These are phyloP conservation scores for Venturia oleaginea DNA, from an alignment of 2,329 filamentous ascomycete species.

Conservation along the genomic window DNA sequence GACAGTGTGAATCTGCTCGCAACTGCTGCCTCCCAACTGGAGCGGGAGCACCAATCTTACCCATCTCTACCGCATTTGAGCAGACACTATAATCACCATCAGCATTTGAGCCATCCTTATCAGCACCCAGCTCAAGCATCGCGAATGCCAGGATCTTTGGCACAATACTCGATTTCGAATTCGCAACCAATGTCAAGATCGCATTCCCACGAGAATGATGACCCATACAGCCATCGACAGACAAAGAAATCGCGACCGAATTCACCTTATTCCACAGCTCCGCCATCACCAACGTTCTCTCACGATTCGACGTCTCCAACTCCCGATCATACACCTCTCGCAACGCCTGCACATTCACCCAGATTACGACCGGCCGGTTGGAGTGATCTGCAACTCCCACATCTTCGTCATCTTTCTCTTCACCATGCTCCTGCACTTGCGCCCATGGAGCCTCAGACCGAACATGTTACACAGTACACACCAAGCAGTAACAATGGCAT, in stretches of 20 bases:
- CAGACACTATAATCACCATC: conserved; percentile 26
- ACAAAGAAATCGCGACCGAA: conserved; percentile 86
- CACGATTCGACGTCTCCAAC: conserved; percentile 93
- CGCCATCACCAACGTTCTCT: conserved; percentile 91
- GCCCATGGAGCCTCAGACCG: conserved; percentile 59
- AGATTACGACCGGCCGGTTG: conserved; percentile 69
- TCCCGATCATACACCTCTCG: conserved; percentile 95
- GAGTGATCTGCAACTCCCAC: conserved; percentile 68
- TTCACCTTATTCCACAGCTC: conserved; percentile 90
- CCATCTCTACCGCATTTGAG: conserved; percentile 26
- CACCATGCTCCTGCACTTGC: conserved; percentile 58
- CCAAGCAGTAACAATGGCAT: conserved; percentile 54
- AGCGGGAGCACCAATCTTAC: conserved; percentile 49
- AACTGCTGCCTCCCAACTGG: conserved; percentile 57
- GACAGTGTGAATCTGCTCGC: conserved; percentile 63
- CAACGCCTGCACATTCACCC: conserved; percentile 90
- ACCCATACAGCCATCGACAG: conserved; percentile 66
- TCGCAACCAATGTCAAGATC: conserved; percentile 81
- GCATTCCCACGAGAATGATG: conserved; percentile 75
- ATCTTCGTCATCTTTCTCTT: conserved; percentile 62
- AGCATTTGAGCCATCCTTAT: conserved; percentile 30
- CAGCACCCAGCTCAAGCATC: conserved; percentile 39
- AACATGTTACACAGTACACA: conserved; percentile 50
- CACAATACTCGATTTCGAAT: conserved; percentile 49
- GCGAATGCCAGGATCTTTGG: conserved; percentile 46